phyloP scores from a whole-genome alignment of 2,329 filamentous ascomycete genomes.

The Scytalidium lignicola region DNA sequence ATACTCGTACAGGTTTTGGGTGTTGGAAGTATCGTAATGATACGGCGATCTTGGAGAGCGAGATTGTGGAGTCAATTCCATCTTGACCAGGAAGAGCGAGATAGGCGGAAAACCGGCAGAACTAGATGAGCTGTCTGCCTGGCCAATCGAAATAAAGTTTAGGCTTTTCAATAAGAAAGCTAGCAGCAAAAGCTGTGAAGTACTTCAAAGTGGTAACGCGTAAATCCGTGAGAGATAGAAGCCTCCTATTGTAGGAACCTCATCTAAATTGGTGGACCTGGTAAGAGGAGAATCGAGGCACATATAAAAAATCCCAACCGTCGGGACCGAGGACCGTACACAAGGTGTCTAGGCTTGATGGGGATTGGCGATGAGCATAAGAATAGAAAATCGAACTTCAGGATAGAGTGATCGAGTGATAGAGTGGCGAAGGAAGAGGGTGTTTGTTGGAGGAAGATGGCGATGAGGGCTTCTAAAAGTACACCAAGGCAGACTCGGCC shows the following conservation, averaged over 20 bases:
- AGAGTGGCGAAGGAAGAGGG: neutral
- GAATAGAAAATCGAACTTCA: no score
- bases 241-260: no score
- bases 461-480: neutral
- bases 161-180: neutral
- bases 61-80: slow-evolving; percentile 29
- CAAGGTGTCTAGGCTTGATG: no score
- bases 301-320: neutral
- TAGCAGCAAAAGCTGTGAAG: neutral
- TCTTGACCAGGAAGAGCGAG: slow-evolving; percentile 10
- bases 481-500: neutral
- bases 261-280: neutral
- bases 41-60: slow-evolving; percentile 25
- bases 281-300: neutral
- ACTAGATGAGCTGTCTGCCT: neutral
- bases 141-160: neutral
- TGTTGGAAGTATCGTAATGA: slow-evolving; percentile 17
- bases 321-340: neutral
- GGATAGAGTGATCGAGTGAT: neutral
- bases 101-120: neutral
- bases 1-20: slow-evolving; percentile 28
- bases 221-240: no score
- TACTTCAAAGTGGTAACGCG: neutral
- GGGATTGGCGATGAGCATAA: no score
- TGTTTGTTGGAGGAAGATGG: neutral